Percentiles rank a stretch among this genome's conserved stretches.
Evolutionary conservation across 169 alveolate genomes (phyloP).

Genomic region (Cryptosporidium ubiquitum): DNA sequence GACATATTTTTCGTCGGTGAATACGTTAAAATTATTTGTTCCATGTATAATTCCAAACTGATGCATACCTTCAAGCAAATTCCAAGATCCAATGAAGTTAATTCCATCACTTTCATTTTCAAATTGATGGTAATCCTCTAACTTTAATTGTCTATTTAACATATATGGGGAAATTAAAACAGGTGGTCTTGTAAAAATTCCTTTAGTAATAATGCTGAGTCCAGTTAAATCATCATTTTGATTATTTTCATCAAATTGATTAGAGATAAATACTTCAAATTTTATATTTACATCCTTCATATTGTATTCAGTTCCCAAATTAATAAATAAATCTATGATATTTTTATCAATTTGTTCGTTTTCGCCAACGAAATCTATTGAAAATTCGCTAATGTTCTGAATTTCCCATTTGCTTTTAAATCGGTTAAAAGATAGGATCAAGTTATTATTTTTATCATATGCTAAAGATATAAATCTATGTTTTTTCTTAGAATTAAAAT

Average conservation of each 20-base stretch:
- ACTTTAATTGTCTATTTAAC: background rate
- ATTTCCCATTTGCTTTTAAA: constrained; percentile 12
- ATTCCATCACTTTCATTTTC: background rate
- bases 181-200: constrained; percentile 56
- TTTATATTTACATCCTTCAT: constrained; percentile 31
- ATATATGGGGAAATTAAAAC: constrained; percentile 46
- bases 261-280: background rate
- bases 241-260: background rate
- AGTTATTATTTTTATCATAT: constrained; percentile 14
- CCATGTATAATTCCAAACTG: constrained; percentile 59
- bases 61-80: constrained; percentile 28
- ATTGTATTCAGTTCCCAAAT: constrained; percentile 9
- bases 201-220: constrained; percentile 43
- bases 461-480: constrained; percentile 54
- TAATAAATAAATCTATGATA: background rate
- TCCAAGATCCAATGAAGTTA: constrained; percentile 22
- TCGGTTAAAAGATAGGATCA: constrained; percentile 12
- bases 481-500: constrained; percentile 4
- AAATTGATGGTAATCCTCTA: constrained; percentile 6
- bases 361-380: background rate
- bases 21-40: constrained; percentile 35
- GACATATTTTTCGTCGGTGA: background rate
- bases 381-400: background rate
- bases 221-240: background rate
- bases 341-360: background rate